A percentile compares a stretch with the other conserved stretches of the same genome.
These are phyloP conservation scores for Entonaema liquescens DNA, from an alignment of 495 filamentous ascomycete genomes.

Conservation along the genomic window DNA sequence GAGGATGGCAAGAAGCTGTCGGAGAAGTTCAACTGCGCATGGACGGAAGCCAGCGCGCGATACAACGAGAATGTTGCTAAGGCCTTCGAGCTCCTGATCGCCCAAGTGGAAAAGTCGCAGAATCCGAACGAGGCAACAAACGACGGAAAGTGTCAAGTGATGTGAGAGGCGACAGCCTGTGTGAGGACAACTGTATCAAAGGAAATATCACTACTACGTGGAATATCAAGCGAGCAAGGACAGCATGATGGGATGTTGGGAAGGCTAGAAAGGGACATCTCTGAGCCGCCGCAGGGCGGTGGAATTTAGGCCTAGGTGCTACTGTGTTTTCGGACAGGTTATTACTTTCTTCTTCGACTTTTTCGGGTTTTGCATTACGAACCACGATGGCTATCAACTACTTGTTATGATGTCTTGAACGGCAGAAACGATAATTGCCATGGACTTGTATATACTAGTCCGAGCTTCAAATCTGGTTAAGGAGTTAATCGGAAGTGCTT, in stretches of 20 bases:
- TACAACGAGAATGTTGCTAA: constrained; percentile 92
- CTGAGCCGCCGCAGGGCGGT: constrained; percentile 17
- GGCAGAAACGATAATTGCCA: constrained; percentile 5
- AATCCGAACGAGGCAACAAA: constrained; percentile 85
- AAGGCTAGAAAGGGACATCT: constrained; percentile 1
- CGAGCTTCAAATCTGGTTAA: constrained; percentile 11
- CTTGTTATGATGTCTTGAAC: background rate
- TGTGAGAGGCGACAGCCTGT: constrained; percentile 62
- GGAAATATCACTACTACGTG: constrained; percentile 5
- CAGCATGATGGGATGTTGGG: constrained; percentile 14
- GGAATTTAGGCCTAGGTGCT: background rate
- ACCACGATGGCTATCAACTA: constrained; percentile 1
- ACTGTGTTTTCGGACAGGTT: constrained; percentile 9
- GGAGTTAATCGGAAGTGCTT: constrained; percentile 26
- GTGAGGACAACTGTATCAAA: background rate
- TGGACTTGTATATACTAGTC: constrained; percentile 32
- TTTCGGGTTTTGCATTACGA: constrained; percentile 7
- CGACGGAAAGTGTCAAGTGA: constrained; percentile 81
- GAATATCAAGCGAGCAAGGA: background rate
- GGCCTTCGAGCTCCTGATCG: constrained; percentile 94
- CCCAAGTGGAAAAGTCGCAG: constrained; percentile 92
- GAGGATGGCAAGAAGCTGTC: constrained; percentile 84
- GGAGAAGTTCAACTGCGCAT: constrained; percentile 88
- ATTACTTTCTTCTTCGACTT: background rate
- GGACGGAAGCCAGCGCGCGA: constrained; percentile 92